Conservation (phyloP, 306 rosid species). For the Pterocarpus santalinus region DNA sequence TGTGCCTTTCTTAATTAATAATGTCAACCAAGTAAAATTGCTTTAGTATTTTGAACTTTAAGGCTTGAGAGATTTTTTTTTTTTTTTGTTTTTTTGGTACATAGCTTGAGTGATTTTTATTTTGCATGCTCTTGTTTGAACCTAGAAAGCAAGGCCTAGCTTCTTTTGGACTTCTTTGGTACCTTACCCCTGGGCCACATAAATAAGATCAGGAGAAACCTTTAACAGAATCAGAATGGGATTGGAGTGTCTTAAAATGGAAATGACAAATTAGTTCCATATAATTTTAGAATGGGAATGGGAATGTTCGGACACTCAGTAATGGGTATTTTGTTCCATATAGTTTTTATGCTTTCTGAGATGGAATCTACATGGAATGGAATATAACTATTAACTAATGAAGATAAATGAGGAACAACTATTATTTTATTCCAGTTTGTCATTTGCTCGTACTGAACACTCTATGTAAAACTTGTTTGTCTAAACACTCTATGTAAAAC, state of each 20-base stretch:
- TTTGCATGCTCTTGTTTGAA: slow-evolving; percentile 19
- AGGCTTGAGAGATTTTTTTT: not conserved
- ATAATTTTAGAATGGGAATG: too few relatives aligned
- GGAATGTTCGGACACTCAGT: not conserved
- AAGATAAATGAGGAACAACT: slow-evolving; percentile 12
- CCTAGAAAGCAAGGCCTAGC: not conserved
- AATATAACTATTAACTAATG: not conserved
- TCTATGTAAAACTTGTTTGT: too few relatives aligned
- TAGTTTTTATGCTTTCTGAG: not conserved
- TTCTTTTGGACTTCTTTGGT: slow-evolving; percentile 3
- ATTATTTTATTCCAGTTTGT: not conserved
- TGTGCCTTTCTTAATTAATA: slow-evolving; percentile 10
- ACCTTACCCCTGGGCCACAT: not conserved
- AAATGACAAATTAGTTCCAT: slow-evolving; percentile 19
- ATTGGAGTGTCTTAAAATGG: slow-evolving; percentile 1
- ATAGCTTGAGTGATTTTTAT: not conserved
- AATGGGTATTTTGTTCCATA: slow-evolving; percentile 17
- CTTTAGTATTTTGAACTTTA: slow-evolving; percentile 11
- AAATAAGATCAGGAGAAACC: not conserved
- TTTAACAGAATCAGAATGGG: not conserved
- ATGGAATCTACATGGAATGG: slow-evolving; percentile 11
- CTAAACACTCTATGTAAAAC: not conserved
- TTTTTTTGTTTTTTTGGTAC: too few relatives aligned
- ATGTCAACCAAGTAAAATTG: slow-evolving; percentile 3
- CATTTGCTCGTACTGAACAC: not conserved